Evolutionary conservation across 257 asterid species (phyloP), one percentile per base, ranked within the genome.

Genomic region (Sherardia arvensis): DNA sequence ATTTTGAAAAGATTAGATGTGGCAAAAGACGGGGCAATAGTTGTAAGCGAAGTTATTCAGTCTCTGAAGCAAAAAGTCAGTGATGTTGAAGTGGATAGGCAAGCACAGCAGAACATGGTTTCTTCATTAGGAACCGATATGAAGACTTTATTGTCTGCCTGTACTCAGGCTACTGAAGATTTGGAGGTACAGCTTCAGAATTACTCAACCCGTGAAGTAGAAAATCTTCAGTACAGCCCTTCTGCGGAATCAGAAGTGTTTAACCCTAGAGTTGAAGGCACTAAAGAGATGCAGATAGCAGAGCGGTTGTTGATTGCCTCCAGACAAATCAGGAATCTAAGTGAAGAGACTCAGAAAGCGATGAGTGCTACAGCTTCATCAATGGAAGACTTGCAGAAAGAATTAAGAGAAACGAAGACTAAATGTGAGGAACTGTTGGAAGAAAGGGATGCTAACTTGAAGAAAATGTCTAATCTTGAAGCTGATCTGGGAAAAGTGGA

Each of bases 71-170:
- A 81, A 55, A 77, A 80, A 69, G 72, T 74, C 77, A 62, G 74
- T 60, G 83, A 80, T 65, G 51, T 79, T 59, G 84, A 85, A 75
- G 66, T 49, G 30, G 85, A 90, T 43, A 80, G 70, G 77, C 78
- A 74, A 72, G 75, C 78, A 29, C 91, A 71, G 58, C 83, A 82
- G 66, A 80, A 73, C 65, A 62, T 73, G 47, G 67, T 84, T 60
- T 73, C 64, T 12, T 73, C 72, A 47, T 58, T 89, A 80, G 95
- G 82, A 78, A 73, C 69, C 62, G 85, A 78, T 71, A 69, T 69
- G 18, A 68, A 71, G 80, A 81, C 76, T 73, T 73, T 88, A 28
- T 73, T 62, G 34, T 85, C 95, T 73, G 87, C 95, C 77, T 92
- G 94, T 74, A 40, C 73, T 48, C 80, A 79, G 80, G 91, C 87